Evolutionary conservation across 140 eudicot genomes (phyloP).

Genomic region (Flaveria floridana): DNA sequence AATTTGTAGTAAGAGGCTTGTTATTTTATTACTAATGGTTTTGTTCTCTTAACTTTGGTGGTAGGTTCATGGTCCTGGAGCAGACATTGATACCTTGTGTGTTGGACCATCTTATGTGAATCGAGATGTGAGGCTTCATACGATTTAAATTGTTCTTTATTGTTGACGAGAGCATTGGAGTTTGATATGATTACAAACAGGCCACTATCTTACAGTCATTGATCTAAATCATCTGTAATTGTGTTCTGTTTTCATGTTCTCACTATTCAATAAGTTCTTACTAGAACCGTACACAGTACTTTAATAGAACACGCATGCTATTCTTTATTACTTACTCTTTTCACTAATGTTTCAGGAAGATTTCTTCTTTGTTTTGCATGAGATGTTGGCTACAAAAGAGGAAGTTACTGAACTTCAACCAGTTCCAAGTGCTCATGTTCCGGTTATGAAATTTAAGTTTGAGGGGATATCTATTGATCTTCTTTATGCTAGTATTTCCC

Average conservation of each 20-base stretch:
- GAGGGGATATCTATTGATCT: slow-evolving; percentile 83
- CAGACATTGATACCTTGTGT: slow-evolving; percentile 83
- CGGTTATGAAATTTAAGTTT: slow-evolving; percentile 83
- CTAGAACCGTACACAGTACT: slow-evolving; percentile 1
- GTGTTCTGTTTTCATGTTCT: neutral
- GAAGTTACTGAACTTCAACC: slow-evolving; percentile 81
- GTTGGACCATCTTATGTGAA: slow-evolving; percentile 76
- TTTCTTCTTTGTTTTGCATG: slow-evolving; percentile 70
- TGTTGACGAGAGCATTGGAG: slow-evolving; percentile 1
- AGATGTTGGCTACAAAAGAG: slow-evolving; percentile 60
- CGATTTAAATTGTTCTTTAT: neutral
- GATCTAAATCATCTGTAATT: neutral
- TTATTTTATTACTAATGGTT: neutral
- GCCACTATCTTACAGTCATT: neutral
- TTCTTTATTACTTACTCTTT: slow-evolving; percentile 1
- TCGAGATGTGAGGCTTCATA: slow-evolving; percentile 49
- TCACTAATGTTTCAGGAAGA: slow-evolving; percentile 51
- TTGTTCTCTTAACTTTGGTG: slow-evolving; percentile 22
- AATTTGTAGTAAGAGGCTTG: neutral
- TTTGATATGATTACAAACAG: neutral
- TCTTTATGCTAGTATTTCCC: slow-evolving; percentile 78
- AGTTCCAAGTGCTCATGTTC: slow-evolving; percentile 86
- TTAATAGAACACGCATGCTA: neutral
- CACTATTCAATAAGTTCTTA: neutral
- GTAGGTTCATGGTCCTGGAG: slow-evolving; percentile 92